Conservation (phyloP, 2,329 filamentous ascomycete species). For the Trichoderma cornu-damae region DNA sequence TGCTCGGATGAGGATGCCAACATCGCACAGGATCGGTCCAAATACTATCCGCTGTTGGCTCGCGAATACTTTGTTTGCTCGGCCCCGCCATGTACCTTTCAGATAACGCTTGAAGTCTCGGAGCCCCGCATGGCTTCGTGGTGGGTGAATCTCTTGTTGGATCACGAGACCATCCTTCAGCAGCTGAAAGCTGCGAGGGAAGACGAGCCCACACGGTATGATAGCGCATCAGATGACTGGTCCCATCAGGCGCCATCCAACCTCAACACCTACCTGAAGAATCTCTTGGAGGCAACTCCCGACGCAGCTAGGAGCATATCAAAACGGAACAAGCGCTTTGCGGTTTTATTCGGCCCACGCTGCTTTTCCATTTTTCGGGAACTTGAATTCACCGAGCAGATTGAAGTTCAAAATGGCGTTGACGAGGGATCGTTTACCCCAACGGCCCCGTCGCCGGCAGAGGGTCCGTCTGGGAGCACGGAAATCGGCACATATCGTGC, state of each 20-base stretch:
- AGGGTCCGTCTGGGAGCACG: slow-evolving; percentile 33
- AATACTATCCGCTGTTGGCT: slow-evolving; percentile 38
- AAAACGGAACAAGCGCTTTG: slow-evolving; percentile 53
- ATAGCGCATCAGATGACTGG: slow-evolving; percentile 39
- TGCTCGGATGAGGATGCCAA: slow-evolving; percentile 28
- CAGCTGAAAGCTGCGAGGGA: slow-evolving; percentile 38
- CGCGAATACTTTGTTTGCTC: slow-evolving; percentile 41
- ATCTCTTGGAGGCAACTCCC: slow-evolving; percentile 39
- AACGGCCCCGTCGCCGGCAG: slow-evolving; percentile 31
- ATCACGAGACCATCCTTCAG: slow-evolving; percentile 40
- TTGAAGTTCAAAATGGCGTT: slow-evolving; percentile 36
- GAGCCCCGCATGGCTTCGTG: slow-evolving; percentile 42
- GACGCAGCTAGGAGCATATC: slow-evolving; percentile 44
- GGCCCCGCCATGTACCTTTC: slow-evolving; percentile 38
- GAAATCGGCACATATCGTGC: slow-evolving; percentile 40
- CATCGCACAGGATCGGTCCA: slow-evolving; percentile 25
- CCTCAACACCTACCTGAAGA: slow-evolving; percentile 48
- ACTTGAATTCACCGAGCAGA: slow-evolving; percentile 45
- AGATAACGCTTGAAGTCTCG: slow-evolving; percentile 45
- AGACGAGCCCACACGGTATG: slow-evolving; percentile 46
- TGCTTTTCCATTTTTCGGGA: slow-evolving; percentile 46
- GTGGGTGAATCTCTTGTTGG: slow-evolving; percentile 42
- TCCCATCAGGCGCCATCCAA: slow-evolving; percentile 39
- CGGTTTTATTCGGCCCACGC: slow-evolving; percentile 48
- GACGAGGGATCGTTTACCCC: slow-evolving; percentile 37